Base-by-base conservation (phyloP, 78 protist genomes). In the Speleostelium caveatum region DNA sequence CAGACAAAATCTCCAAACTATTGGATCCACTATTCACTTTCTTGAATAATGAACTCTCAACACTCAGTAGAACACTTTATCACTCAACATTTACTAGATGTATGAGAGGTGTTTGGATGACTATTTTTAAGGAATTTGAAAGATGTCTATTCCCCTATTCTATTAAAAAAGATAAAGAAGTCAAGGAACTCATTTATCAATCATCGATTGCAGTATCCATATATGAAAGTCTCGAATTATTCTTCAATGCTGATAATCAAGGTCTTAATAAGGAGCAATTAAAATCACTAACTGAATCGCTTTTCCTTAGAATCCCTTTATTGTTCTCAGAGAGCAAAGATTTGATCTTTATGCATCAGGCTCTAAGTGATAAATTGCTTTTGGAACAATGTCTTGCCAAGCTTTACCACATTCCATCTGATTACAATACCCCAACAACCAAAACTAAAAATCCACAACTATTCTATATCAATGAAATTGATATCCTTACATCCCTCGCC, bases 71-170 rank as follows among this genome's bases (percentile, higher is more conserved):
- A 10, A 80, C 66, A 30, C 77, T 80, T 30, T 80, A 80, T 55
- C 74, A 66, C 8, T 51, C 89, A 32, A 80, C 77, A 3, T 80
- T 80, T 33, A 38, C 10, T 39, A 30, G 28, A 28, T 68, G 66
- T n/a, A 80, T 80, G 35, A 66, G 30, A 45, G 75, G 78, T 53
- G 89, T 80, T 24, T 80, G 89, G 89, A 17, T 55, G 36, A 30
- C 60, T 5, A 56, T 80, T 30, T 80, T 75, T 75, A 68, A 56
- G 30, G 60, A 58, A 30, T 36, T 21, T 21, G 89, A 80, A 36
- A 39, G 69, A 41, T 53, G 35, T 4, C 14, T 80, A 58, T 80
- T 80, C 39, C 77, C 89, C 26, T 41, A 56, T 36, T n/a, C 16
- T 12, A 16, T 24, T 12, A 10, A 49, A 26, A 58, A 80, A 39